Conservation (phyloP, 768 basidiomycete genomes). For the Termitomyces sp. region DNA sequence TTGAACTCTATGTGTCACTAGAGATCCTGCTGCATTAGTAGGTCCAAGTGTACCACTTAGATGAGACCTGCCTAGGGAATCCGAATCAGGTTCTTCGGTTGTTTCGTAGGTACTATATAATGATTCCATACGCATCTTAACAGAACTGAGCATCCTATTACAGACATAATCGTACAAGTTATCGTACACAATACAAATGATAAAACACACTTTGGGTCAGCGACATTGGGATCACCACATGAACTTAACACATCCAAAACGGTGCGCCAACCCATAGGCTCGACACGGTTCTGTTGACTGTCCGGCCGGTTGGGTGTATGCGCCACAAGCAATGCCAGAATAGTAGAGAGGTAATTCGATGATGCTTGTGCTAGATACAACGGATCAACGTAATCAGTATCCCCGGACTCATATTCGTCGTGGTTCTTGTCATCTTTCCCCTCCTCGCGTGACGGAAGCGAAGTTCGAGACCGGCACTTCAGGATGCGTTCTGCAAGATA, state of each 20-base stretch:
- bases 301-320: conserved; percentile 53
- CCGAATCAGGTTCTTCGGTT: not conserved
- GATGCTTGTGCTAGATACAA: conserved; percentile 40
- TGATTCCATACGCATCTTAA: conserved; percentile 18
- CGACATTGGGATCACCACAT: conserved; percentile 29
- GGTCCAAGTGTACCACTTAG: not conserved
- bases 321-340: conserved; percentile 52
- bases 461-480: conserved; percentile 17
- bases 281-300: conserved; percentile 63
- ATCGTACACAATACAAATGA: not conserved
- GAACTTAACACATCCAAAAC: conserved; percentile 53
- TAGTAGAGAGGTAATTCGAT: conserved; percentile 42
- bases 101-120: conserved; percentile 1
- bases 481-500: conserved; percentile 39
- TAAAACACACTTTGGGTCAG: conserved; percentile 34
- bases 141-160: conserved; percentile 18
- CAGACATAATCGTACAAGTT: conserved; percentile 1
- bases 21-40: conserved; percentile 5
- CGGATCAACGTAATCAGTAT: conserved; percentile 20
- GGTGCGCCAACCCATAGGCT: conserved; percentile 59
- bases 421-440: not conserved
- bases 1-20: conserved; percentile 11
- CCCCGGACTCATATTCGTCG: conserved; percentile 11
- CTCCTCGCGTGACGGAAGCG: conserved; percentile 9
- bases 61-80: conserved; percentile 11